Conservation (phyloP, 1,284 basidiomycete species). For the Phellinidium pouzarii region DNA sequence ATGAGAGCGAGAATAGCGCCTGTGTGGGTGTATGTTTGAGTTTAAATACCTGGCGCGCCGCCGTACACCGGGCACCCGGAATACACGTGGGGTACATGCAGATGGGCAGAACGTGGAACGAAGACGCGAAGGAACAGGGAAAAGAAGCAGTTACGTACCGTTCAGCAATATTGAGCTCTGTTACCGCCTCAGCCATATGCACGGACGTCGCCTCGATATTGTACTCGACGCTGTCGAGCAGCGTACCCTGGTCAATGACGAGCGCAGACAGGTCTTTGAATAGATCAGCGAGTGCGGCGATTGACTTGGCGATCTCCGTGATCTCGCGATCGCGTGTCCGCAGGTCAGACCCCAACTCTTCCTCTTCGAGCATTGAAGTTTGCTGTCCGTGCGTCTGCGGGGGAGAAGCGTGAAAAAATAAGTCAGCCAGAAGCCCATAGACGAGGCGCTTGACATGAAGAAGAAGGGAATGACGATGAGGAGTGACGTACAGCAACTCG, state of each 20-base stretch:
- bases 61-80: no score
- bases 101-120: not conserved
- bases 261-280: constrained; percentile 92
- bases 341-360: constrained; percentile 36
- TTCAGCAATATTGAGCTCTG: constrained; percentile 79
- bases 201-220: constrained; percentile 91
- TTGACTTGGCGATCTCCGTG: constrained; percentile 87
- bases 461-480: not conserved
- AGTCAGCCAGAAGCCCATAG: no score
- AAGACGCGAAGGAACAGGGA: not conserved
- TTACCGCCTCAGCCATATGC: constrained; percentile 77
- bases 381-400: not conserved
- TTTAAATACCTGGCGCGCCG: no score
- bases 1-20: constrained; percentile 3
- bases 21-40: no score
- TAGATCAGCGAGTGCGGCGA: constrained; percentile 86
- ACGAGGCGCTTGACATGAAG: no score
- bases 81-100: constrained; percentile 13
- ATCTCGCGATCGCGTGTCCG: constrained; percentile 74
- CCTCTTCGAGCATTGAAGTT: not conserved
- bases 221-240: constrained; percentile 95
- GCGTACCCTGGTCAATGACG: constrained; percentile 96
- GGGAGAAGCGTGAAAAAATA: not conserved
- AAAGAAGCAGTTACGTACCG: constrained; percentile 40
- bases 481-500: constrained; percentile 45